Evolutionary conservation across 192 early-diverging fungal species (phyloP).

Genomic region (Backusella morwellensis): DNA sequence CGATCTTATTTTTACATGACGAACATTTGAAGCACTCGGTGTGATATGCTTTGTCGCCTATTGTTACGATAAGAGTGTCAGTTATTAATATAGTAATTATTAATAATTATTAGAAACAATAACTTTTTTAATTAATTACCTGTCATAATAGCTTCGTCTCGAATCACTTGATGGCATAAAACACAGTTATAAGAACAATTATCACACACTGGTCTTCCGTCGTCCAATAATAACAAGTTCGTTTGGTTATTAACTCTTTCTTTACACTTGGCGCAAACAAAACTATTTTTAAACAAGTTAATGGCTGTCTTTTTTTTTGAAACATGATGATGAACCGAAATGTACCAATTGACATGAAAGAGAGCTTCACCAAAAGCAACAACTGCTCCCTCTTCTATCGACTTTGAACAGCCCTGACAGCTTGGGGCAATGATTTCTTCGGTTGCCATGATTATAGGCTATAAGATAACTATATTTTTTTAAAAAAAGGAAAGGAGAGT

Average conservation of each 20-base stretch:
- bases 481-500: neutral
- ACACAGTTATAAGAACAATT: slow-evolving; percentile 79
- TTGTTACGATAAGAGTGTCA: slow-evolving; percentile 6
- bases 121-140: slow-evolving; percentile 39
- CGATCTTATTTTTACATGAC: slow-evolving; percentile 69
- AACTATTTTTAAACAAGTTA: slow-evolving; percentile 44
- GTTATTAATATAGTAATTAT: neutral
- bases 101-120: neutral
- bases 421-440: slow-evolving; percentile 33
- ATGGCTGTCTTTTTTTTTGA: slow-evolving; percentile 9
- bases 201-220: slow-evolving; percentile 78
- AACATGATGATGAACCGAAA: neutral
- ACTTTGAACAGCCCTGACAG: slow-evolving; percentile 66
- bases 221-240: slow-evolving; percentile 70
- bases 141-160: slow-evolving; percentile 81
- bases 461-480: neutral
- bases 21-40: slow-evolving; percentile 78
- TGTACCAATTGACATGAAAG: slow-evolving; percentile 82
- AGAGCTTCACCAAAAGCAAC: slow-evolving; percentile 81
- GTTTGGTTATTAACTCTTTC: slow-evolving; percentile 71
- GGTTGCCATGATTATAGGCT: neutral
- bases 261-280: slow-evolving; percentile 76
- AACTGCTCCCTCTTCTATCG: slow-evolving; percentile 75
- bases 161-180: slow-evolving; percentile 69
- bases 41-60: slow-evolving; percentile 76